These are phyloP conservation scores for Sugiyamaella neomexicana DNA, from an alignment of 1,139 yeast genomes.

Conservation along the genomic window DNA sequence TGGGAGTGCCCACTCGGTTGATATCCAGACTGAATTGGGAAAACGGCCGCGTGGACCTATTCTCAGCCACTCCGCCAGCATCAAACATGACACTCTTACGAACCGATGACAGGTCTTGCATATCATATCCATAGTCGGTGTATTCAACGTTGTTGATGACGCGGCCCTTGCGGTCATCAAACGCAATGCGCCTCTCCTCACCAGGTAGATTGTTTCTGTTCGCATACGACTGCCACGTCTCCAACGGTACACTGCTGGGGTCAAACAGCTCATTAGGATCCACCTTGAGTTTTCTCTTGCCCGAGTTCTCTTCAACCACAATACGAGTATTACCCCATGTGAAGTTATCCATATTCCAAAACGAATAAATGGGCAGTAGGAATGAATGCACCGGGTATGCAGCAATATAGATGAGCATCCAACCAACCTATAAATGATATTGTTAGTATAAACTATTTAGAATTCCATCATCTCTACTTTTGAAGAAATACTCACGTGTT, in stretches of 20 bases:
- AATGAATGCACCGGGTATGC: constrained; percentile 46
- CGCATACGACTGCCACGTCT: constrained; percentile 42
- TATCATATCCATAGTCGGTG: constrained; percentile 31
- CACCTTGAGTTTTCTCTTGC: constrained; percentile 39
- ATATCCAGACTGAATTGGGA: constrained; percentile 29
- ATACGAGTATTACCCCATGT: constrained; percentile 48
- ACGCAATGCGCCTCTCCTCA: constrained; percentile 39
- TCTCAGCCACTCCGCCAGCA: constrained; percentile 13
- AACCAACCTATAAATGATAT: constrained; percentile 34
- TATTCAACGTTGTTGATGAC: constrained; percentile 26
- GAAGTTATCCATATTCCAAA: constrained; percentile 49
- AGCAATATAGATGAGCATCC: constrained; percentile 45
- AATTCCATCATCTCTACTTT: not conserved
- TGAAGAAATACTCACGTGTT: constrained; percentile 33
- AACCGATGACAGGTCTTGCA: constrained; percentile 33
- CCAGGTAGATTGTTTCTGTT: constrained; percentile 41
- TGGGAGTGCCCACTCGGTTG: constrained; percentile 20
- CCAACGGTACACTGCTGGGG: constrained; percentile 38
- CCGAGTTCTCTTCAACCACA: constrained; percentile 44
- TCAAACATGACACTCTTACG: constrained; percentile 20
- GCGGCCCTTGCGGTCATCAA: constrained; percentile 36
- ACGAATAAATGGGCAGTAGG: constrained; percentile 43
- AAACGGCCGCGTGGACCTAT: constrained; percentile 24
- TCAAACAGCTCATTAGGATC: constrained; percentile 38
- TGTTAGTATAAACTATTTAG: constrained; percentile 20